Conservation (phyloP, 192 early-diverging fungal genomes). For the Backusella parvicylindrica region DNA sequence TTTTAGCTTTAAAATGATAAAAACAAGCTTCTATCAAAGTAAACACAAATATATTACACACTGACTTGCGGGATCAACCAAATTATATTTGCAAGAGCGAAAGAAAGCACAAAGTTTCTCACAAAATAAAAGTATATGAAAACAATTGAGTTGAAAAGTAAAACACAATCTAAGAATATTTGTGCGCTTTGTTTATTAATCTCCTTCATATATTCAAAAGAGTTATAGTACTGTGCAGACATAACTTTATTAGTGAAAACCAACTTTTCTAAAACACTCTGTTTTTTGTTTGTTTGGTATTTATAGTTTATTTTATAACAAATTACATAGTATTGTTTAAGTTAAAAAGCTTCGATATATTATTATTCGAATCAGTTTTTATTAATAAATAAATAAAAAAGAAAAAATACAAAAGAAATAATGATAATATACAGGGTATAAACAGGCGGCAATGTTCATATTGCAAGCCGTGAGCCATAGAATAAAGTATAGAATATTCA, state of each 20-base stretch:
- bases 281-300: background rate
- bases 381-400: background rate
- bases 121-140: background rate
- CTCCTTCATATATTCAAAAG: background rate
- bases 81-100: background rate
- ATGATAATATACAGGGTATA: background rate
- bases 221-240: background rate
- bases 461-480: background rate
- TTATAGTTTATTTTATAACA: conserved; percentile 1
- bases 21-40: background rate
- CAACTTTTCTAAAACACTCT: background rate
- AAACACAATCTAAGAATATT: background rate
- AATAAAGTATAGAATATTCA: background rate
- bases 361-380: background rate
- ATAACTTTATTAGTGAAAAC: background rate
- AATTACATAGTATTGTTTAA: background rate
- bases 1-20: background rate
- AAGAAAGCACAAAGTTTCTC: background rate
- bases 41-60: background rate
- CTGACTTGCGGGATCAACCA: background rate
- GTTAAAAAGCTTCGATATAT: background rate
- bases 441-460: background rate
- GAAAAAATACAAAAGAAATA: background rate
- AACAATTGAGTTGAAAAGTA: background rate
- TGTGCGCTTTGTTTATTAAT: background rate